These are phyloP conservation scores for Venturia aucupariae DNA, from an alignment of 2,329 filamentous ascomycete genomes.

Conservation along the genomic window DNA sequence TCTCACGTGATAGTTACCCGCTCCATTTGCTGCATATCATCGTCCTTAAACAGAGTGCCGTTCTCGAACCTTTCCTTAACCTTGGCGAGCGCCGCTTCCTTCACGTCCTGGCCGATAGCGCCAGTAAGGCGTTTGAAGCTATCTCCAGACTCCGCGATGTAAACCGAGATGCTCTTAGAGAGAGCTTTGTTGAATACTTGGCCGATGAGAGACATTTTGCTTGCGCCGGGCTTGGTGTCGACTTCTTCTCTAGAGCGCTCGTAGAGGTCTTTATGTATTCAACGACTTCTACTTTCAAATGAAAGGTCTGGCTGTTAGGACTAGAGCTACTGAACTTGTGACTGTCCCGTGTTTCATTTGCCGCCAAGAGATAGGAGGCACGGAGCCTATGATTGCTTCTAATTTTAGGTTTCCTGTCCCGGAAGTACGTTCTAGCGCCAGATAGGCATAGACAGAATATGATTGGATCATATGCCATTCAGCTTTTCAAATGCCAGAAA, in stretches of 20 bases:
- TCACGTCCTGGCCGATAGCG: conserved; percentile 9
- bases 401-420: conserved; percentile 9
- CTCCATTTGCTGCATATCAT: conserved; percentile 13
- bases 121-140: conserved; percentile 11
- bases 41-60: conserved; percentile 11
- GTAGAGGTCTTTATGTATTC: conserved; percentile 8
- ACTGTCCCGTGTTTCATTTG: conserved; percentile 9
- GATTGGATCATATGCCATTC: conserved; percentile 8
- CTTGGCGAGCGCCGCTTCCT: conserved; percentile 11
- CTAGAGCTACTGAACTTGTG: conserved; percentile 5
- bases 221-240: conserved; percentile 2
- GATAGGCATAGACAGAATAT: conserved; percentile 6
- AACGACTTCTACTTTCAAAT: conserved; percentile 11
- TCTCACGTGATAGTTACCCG: conserved; percentile 8
- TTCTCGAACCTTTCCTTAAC: conserved; percentile 11
- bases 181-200: conserved; percentile 10
- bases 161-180: conserved; percentile 10
- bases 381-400: conserved; percentile 1
- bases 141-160: conserved; percentile 8
- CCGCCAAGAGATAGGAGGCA: conserved; percentile 7
- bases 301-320: conserved; percentile 9
- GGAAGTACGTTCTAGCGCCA: conserved; percentile 10
- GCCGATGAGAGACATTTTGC: conserved; percentile 11
- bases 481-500: conserved; percentile 17
- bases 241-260: background rate